Percentiles rank a stretch among this genome's conserved stretches.
phyloP scores from a whole-genome alignment of 2,329 filamentous ascomycete genomes.

The Neoscytalidium dimidiatum region DNA sequence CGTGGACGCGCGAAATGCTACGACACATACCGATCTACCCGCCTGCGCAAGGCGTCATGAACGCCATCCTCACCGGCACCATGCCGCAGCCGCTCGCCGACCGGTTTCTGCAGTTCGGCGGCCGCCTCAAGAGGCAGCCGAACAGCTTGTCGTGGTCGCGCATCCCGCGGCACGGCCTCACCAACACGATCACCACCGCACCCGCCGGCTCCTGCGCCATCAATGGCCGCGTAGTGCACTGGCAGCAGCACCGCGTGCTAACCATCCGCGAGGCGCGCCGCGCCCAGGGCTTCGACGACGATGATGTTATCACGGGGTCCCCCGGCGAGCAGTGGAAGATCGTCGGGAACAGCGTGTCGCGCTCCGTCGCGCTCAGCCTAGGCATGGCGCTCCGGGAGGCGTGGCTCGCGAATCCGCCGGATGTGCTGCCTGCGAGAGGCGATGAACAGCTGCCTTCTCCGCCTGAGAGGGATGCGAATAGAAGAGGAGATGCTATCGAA shows the following conservation, averaged over 20 bases:
- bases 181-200: conserved; percentile 65
- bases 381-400: conserved; percentile 66
- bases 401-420: conserved; percentile 46
- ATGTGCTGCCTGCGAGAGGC: not conserved
- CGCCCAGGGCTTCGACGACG: conserved; percentile 69
- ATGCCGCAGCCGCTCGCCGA: conserved; percentile 18
- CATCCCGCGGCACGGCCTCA: conserved; percentile 53
- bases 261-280: conserved; percentile 68
- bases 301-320: conserved; percentile 68
- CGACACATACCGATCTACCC: conserved; percentile 57
- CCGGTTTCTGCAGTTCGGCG: not conserved
- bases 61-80: conserved; percentile 23
- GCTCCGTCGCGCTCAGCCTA: conserved; percentile 66
- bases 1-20: not conserved
- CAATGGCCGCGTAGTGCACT: conserved; percentile 62
- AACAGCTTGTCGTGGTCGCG: conserved; percentile 48
- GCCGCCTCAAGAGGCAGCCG: too few species aligned
- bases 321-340: conserved; percentile 61
- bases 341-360: conserved; percentile 75
- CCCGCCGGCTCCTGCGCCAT: conserved; percentile 56
- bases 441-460: too few species aligned
- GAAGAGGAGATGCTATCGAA: too few species aligned
- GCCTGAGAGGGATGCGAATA: too few species aligned
- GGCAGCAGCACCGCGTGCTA: conserved; percentile 62
- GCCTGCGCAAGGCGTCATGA: conserved; percentile 26